These are phyloP conservation scores for Oldenlandia corymbosa DNA, from an alignment of 257 asterid species.

Conservation along the genomic window DNA sequence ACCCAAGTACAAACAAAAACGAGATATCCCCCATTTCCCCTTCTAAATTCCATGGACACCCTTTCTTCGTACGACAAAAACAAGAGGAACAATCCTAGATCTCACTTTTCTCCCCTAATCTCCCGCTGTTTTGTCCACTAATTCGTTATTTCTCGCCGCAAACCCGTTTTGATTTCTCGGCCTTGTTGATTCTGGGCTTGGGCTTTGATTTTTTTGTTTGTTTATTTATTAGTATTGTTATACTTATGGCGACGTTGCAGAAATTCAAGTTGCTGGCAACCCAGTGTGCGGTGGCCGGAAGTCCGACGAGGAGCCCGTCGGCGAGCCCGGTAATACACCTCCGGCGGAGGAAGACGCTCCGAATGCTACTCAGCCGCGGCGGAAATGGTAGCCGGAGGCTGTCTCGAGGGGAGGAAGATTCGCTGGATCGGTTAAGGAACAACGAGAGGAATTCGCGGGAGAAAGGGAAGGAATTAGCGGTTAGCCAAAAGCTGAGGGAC, in stretches of 20 bases:
- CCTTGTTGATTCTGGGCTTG: background rate
- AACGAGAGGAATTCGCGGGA: conserved; percentile 14
- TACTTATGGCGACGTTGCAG: conserved; percentile 83
- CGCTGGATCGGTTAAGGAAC: conserved; percentile 7
- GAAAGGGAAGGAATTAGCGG: conserved; percentile 23
- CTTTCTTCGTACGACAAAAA: conserved; percentile 4
- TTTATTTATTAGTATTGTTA: no score
- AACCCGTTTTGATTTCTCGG: conserved; percentile 12
- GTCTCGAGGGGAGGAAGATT: conserved; percentile 23
- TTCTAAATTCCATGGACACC: conserved; percentile 13
- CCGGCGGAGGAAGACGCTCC: conserved; percentile 85
- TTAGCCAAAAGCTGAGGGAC: conserved; percentile 29
- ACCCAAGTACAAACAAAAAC: conserved; percentile 9
- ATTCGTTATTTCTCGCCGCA: background rate
- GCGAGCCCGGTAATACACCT: conserved; percentile 85
- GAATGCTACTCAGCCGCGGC: conserved; percentile 69
- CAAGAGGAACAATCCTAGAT: conserved; percentile 29
- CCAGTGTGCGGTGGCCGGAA: conserved; percentile 76
- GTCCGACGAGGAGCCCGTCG: conserved; percentile 80
- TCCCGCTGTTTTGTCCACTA: background rate
- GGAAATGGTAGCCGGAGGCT: conserved; percentile 26
- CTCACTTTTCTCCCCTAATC: conserved; percentile 25
- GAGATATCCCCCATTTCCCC: no score
- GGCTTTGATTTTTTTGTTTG: background rate
- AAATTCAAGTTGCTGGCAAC: conserved; percentile 81